phyloP scores from a whole-genome alignment of 148 eudicot species.

The Euryodendron excelsum region DNA sequence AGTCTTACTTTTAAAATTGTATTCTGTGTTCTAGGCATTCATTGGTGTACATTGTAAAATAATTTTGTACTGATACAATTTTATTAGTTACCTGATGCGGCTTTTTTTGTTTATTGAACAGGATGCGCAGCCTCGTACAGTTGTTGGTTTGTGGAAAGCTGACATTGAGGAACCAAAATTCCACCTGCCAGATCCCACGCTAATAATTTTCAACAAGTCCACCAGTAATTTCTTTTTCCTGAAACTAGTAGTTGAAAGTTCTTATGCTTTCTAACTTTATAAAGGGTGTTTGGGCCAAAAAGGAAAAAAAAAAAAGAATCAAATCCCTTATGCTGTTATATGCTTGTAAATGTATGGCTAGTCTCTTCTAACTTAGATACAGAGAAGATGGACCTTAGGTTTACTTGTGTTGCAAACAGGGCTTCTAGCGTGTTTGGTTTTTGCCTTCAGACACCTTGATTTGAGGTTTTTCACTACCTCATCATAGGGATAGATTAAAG shows the following conservation, averaged over 20 bases:
- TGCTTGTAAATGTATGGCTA: no score
- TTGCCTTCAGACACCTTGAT: background rate
- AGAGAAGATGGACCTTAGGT: no score
- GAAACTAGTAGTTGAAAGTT: background rate
- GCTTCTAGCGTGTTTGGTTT: background rate
- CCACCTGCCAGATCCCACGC: slow-evolving; percentile 42
- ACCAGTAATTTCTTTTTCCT: slow-evolving; percentile 29
- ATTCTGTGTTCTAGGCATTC: background rate
- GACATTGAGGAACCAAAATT: slow-evolving; percentile 51
- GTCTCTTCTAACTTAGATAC: no score
- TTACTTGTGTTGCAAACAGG: no score
- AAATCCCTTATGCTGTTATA: background rate
- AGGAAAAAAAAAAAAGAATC: background rate
- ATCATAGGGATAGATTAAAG: background rate
- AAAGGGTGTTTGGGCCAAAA: background rate
- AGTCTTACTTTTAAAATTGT: no score
- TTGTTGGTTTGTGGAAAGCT: slow-evolving; percentile 50
- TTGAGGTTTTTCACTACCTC: background rate
- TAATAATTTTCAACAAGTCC: slow-evolving; percentile 40
- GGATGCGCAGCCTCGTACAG: slow-evolving; percentile 55
- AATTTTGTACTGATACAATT: background rate
- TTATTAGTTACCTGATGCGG: background rate
- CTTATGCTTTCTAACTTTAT: background rate
- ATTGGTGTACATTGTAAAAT: background rate
- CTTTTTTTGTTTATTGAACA: slow-evolving; percentile 26